Conservation (phyloP, 1,284 basidiomycete genomes). For the Ceraceosorus bombacis region DNA sequence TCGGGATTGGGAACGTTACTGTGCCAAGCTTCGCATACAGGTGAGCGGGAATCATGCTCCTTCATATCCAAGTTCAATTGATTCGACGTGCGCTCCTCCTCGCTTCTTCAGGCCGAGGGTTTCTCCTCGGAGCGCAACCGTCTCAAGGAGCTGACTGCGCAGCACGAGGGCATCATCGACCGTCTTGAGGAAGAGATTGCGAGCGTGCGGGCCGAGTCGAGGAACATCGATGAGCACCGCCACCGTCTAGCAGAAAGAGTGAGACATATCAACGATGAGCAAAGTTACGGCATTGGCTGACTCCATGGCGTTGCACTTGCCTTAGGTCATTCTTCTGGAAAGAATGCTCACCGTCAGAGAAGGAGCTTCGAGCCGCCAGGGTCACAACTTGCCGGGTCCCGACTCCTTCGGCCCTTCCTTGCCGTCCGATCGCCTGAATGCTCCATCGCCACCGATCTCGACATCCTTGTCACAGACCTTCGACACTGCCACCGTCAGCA, state of each 20-base stretch:
- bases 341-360: too few species aligned
- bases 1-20: conserved; percentile 39
- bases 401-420: too few species aligned
- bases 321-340: too few species aligned
- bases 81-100: neutral
- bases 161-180: conserved; percentile 12
- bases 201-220: conserved; percentile 16
- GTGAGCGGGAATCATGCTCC: conserved; percentile 2
- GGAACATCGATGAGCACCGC: conserved; percentile 17
- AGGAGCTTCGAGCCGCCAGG: too few species aligned
- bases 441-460: too few species aligned
- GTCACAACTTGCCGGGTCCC: too few species aligned
- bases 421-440: too few species aligned
- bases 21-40: conserved; percentile 35
- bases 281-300: too few species aligned
- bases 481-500: too few species aligned
- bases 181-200: conserved; percentile 27
- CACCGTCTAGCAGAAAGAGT: neutral
- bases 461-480: too few species aligned
- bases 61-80: neutral
- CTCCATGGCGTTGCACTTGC: too few species aligned
- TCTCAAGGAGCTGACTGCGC: conserved; percentile 23
- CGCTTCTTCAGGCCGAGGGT: conserved; percentile 15
- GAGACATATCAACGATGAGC: neutral
- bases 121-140: conserved; percentile 31